Evolutionary conservation across 345 rosid species (phyloP).

Genomic region (Streptanthus diversifolius): DNA sequence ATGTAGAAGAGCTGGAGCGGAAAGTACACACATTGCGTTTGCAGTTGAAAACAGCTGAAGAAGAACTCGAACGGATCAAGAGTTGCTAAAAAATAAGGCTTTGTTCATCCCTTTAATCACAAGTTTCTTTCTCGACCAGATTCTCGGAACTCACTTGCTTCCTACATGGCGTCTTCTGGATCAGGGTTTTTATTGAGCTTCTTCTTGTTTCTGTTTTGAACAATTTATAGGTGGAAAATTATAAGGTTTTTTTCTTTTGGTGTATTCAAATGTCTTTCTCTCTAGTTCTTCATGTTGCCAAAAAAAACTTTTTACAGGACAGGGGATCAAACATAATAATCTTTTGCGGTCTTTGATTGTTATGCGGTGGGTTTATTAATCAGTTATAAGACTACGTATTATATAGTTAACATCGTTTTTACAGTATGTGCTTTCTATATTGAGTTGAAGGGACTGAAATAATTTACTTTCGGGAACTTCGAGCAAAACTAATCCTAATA

Average conservation of each 20-base stretch:
- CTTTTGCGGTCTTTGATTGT: neutral
- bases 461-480: no score
- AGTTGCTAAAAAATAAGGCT: conserved; percentile 55
- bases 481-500: no score
- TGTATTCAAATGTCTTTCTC: neutral
- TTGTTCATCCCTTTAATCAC: conserved; percentile 7
- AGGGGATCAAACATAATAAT: neutral
- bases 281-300: neutral
- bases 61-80: conserved; percentile 54
- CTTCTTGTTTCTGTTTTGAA: conserved; percentile 19
- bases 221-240: conserved; percentile 26
- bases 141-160: conserved; percentile 15
- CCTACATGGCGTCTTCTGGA: conserved; percentile 13
- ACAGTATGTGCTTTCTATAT: no score
- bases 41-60: conserved; percentile 67
- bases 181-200: conserved; percentile 6
- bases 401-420: neutral
- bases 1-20: conserved; percentile 56
- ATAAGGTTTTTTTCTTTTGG: neutral
- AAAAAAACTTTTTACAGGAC: conserved; percentile 12
- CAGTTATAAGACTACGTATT: neutral
- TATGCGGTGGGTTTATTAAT: conserved; percentile 17
- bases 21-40: conserved; percentile 49
- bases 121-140: conserved; percentile 9
- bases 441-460: no score